Evolutionary conservation across 352 stramenopile species (phyloP), one percentile per base, ranked within the genome.

Genomic region (Blastocystis sp.): DNA sequence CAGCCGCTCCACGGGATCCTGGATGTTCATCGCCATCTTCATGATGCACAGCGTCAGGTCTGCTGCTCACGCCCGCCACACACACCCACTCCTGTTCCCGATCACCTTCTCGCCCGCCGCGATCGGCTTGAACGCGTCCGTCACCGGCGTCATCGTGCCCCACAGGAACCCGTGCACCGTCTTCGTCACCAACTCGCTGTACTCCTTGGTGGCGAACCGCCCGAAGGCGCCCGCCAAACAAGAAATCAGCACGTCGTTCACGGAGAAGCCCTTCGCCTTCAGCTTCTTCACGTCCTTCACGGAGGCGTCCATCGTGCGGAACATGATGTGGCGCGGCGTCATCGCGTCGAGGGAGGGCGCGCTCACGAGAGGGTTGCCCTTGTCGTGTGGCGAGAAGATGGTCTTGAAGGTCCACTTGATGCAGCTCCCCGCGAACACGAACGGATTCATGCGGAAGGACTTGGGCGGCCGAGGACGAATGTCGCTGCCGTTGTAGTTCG

Each of bases 221-320:
- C 40, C 61, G 43, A 82, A 82, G 21, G 42, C 74, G 2, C 28
- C 24, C 21, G 61, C 59, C 10, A 82, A 24, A 28, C 74, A 82
- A 21, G 57, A 70, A 52, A 70, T 70, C 24, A 82, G 21, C n/a
- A 82, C 43, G 45, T 82, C 74, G 45, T 82, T 82, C n/a, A 82
- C 74, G 21, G 74, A 66, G 45, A 52, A 82, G 21, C 74, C 74
- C 10, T 38, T 1, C 7, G 38, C n/a, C 34, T 82, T 82, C 21
- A 82, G 34, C 21, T 28, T 10, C 74, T 82, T 70, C 4, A 82
- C 21, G 40, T 68, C 66, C 10, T 11, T 10, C n/a, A 76, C 38
- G 42, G 66, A 54, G 48, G 66, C 52, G 38, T 76, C 66, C 66
- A 76, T 76, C 3, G 66, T 76, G 24, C 66, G 66, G 38, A 59